Evolutionary conservation across 2,329 filamentous ascomycete genomes (phyloP), one percentile per base, ranked within the genome.

Genomic region (Fusarium floridanum): DNA sequence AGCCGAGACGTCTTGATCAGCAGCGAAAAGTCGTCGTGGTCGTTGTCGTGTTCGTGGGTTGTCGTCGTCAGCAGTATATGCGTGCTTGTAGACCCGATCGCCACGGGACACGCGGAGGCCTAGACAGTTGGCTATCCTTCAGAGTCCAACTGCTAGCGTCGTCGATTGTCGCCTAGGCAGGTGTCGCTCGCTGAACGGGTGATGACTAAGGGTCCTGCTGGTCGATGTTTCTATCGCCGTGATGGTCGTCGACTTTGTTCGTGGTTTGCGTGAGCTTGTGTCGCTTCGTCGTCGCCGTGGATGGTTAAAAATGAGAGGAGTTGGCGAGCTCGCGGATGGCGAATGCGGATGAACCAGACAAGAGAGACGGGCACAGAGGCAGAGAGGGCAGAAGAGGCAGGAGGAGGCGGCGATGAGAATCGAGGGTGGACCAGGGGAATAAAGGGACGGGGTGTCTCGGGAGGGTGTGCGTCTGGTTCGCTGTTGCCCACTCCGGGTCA

Each of bases 401-500:
- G 72, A 76, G 72, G 66, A 76, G 74, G 66, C 70, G 66, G 62
- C 75, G 76, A 77, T 78, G 77, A 76, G 76, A 78, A 73, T 75
- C 75, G 76, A 76, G 72, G 78, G 78, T 79, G 74, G 78, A 78
- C 76, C 77, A 80, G 78, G 76, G 79, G 79, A 79, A 81, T 80
- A 81, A 81, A 80, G 78, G 72, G 73, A 79, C 76, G 78, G 78
- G 78, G 76, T 79, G 78, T 78, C 75, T 80, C 77, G 77, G 77
- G 77, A 79, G 78, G 77, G 78, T 76, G 78, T 80, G 76, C 77
- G 78, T 76, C 69, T 78, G 24, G 70, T 76, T 73, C 74, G 45
- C 71, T 77, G 64, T 76, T 76, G 70, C 73, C 76, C 72, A 74
- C 75, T 70, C 74, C 78, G 66, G 70, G 73, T 60, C 76, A 78